Conservation (phyloP, 352 stramenopile species). For the Phytophthora pseudosyringae region DNA sequence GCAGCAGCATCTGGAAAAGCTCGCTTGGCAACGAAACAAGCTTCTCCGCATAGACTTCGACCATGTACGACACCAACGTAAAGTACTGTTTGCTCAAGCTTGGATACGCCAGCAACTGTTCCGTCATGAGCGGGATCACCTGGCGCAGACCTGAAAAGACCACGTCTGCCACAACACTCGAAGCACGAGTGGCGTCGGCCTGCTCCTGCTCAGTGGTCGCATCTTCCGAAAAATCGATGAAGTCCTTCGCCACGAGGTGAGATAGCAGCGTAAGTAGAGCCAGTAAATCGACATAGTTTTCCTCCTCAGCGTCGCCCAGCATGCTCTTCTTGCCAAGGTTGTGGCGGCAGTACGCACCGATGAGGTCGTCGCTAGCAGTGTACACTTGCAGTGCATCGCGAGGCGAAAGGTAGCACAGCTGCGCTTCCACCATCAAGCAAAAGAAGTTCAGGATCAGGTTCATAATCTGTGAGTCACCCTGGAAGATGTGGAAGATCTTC, state of each 20-base stretch:
- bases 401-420: conserved; percentile 78
- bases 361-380: conserved; percentile 71
- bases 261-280: conserved; percentile 82
- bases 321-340: conserved; percentile 76
- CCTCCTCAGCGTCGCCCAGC: conserved; percentile 73
- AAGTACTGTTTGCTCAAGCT: conserved; percentile 91
- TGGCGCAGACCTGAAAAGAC: conserved; percentile 89
- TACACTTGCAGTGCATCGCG: conserved; percentile 79
- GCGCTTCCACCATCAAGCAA: conserved; percentile 78
- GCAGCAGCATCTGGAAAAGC: conserved; percentile 79
- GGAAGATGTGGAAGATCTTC: conserved; percentile 79
- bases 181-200: conserved; percentile 60
- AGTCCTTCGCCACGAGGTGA: conserved; percentile 83
- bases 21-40: conserved; percentile 60
- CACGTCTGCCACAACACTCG: conserved; percentile 81
- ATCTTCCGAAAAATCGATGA: conserved; percentile 87
- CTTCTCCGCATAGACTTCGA: conserved; percentile 88
- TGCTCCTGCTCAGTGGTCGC: conserved; percentile 65
- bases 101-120: conserved; percentile 87
- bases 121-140: conserved; percentile 91
- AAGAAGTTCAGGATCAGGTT: conserved; percentile 81
- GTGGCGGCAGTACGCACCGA: conserved; percentile 68
- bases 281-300: conserved; percentile 77
- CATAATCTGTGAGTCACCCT: conserved; percentile 74
- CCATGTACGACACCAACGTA: conserved; percentile 86